These are phyloP conservation scores for Xylariaceae sp. DNA, from an alignment of 2,329 filamentous ascomycete species.

Conservation along the genomic window DNA sequence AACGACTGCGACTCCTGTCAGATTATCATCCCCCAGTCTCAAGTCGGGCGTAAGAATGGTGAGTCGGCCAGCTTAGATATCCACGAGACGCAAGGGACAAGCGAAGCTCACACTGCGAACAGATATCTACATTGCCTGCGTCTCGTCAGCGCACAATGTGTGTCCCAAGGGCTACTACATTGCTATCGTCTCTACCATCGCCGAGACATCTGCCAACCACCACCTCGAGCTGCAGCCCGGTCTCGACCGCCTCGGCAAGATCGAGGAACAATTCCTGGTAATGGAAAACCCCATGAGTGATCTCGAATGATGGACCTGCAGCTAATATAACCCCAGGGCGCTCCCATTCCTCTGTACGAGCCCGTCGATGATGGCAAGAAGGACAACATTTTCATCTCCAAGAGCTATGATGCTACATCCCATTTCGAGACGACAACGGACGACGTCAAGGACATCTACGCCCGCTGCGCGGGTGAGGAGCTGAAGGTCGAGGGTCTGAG, in stretches of 20 bases:
- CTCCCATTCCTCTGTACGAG: slow-evolving; percentile 90
- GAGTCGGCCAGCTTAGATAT: slow-evolving; percentile 24
- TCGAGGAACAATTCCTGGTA: slow-evolving; percentile 96
- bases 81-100: not conserved
- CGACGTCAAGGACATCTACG: slow-evolving; percentile 92
- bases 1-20: slow-evolving; percentile 84
- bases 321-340: slow-evolving; percentile 37
- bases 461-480: slow-evolving; percentile 73
- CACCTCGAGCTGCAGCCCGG: slow-evolving; percentile 91
- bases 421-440: slow-evolving; percentile 92
- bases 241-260: slow-evolving; percentile 82
- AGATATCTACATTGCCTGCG: slow-evolving; percentile 85
- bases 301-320: not conserved
- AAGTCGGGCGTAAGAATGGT: slow-evolving; percentile 96
- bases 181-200: slow-evolving; percentile 95
- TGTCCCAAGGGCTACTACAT: slow-evolving; percentile 99
- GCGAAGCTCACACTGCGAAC: slow-evolving; percentile 6
- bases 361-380: slow-evolving; percentile 73
- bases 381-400: slow-evolving; percentile 95
- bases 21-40: slow-evolving; percentile 95
- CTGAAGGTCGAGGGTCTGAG: slow-evolving; percentile 81
- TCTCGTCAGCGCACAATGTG: slow-evolving; percentile 93
- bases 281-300: slow-evolving; percentile 14
- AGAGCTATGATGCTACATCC: slow-evolving; percentile 95
- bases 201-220: slow-evolving; percentile 85